Base-by-base conservation (phyloP, 352 stramenopile genomes). In the Globisporangium megalacanthum region DNA sequence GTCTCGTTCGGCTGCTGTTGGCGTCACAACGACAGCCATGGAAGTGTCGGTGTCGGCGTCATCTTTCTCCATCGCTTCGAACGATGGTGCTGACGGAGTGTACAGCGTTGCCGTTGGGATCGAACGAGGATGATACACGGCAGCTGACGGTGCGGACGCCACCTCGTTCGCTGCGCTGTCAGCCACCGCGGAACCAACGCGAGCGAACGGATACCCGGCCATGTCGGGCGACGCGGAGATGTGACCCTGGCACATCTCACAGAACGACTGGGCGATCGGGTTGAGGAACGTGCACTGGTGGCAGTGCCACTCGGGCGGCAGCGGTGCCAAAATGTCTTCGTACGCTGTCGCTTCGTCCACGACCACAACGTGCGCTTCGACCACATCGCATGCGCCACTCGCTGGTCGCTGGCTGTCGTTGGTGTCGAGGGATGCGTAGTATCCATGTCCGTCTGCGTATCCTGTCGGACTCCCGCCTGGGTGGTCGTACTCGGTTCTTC, bases 201-300 rank as follows among this genome's bases (percentile, higher is more conserved):
- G 4, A n/a, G 19, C 17, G 17, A 61, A 50, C 10, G 17, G 15
- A 48, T 46, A 20, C 15, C 19, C 47, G 20, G 45, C n/a, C 41
- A 39, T 57, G 15, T 58, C 22, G 2, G 49, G n/a, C 9, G 56
- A 51, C 4, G 44, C 14, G 2, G 72, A 88, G 17, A 83, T 77
- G 53, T 86, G 78, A 15, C 70, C 72, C 15, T 70, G 58, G 42
- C 78, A 88, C 62, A 88, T 73, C 25, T 80, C 74, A 14, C 78
- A 88, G 61, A 86, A 88, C 2, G 76, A 72, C n/a, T 71, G 67
- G 29, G 62, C 70, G 51, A 83, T 70, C n/a, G 70, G 35, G 50
- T 88, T 88, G 13, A 73, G 37, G 53, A 67, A 88, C 6, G 78
- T 86, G 60, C 78, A 86, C 55, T 83, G n/a, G 49, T 65, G n/a